phyloP scores from a whole-genome alignment of 2,329 filamentous ascomycete species.

The Pezicula radicicola region DNA sequence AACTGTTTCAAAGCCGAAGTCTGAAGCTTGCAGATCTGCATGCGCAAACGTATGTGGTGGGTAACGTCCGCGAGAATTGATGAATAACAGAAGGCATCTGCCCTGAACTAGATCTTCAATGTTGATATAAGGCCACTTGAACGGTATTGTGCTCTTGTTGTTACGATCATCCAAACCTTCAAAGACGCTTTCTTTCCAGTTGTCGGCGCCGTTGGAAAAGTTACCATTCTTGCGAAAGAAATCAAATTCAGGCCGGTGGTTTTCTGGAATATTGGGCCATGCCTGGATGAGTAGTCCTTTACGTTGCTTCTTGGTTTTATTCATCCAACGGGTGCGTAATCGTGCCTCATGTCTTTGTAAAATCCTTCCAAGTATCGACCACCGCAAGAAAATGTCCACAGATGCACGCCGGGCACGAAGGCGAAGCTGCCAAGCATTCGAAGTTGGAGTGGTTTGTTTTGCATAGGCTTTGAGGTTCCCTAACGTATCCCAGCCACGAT shows the following conservation, averaged over 20 bases:
- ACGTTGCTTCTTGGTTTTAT: slow-evolving; percentile 45
- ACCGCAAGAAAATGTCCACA: not conserved
- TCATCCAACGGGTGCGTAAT: slow-evolving; percentile 50
- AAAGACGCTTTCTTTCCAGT: too few species aligned
- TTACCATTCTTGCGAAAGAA: too few species aligned
- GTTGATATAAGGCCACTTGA: slow-evolving; percentile 52
- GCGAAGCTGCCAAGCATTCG: not conserved
- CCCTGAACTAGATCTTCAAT: slow-evolving; percentile 47
- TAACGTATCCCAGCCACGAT: too few species aligned
- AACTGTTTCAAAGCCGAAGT: slow-evolving; percentile 22
- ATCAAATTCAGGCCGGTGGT: slow-evolving; percentile 48
- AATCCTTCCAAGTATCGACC: slow-evolving; percentile 24
- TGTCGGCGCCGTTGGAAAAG: slow-evolving; percentile 1
- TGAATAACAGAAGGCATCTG: slow-evolving; percentile 41
- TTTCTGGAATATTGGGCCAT: slow-evolving; percentile 45
- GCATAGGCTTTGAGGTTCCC: too few species aligned
- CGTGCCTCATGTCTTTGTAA: slow-evolving; percentile 46
- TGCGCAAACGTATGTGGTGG: slow-evolving; percentile 42
- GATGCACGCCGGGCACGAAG: not conserved
- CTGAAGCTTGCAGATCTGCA: slow-evolving; percentile 34
- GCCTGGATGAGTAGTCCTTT: slow-evolving; percentile 39
- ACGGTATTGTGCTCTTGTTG: slow-evolving; percentile 14
- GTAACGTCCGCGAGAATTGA: slow-evolving; percentile 47
- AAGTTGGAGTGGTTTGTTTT: not conserved
- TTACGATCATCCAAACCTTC: slow-evolving; percentile 15